Evolutionary conservation across 768 basidiomycete species (phyloP).

Genomic region (Lentinus brumalis): DNA sequence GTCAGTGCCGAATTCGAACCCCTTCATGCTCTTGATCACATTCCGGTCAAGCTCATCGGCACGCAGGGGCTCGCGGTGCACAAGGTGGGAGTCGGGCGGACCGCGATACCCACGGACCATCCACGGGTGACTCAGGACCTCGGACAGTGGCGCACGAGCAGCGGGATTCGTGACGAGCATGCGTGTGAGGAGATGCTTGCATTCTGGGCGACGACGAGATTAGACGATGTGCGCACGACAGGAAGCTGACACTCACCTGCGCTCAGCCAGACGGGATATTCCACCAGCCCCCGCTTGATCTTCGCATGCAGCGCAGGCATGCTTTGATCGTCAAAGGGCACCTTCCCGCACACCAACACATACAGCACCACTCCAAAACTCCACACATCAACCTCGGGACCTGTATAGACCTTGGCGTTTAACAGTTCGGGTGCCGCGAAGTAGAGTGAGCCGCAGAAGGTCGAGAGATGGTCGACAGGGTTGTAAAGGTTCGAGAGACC

Average conservation of each 20-base stretch:
- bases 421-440: constrained; percentile 98
- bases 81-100: constrained; percentile 81
- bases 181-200: constrained; percentile 88
- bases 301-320: constrained; percentile 99
- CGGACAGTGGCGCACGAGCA: constrained; percentile 77
- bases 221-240: constrained; percentile 14
- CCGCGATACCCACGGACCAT: constrained; percentile 86
- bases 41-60: constrained; percentile 85
- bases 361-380: constrained; percentile 98
- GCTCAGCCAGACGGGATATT: constrained; percentile 97
- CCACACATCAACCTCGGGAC: constrained; percentile 99
- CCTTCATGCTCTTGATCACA: constrained; percentile 89
- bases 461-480: constrained; percentile 78
- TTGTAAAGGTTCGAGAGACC: constrained; percentile 96
- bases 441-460: constrained; percentile 97
- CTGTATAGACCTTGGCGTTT: constrained; percentile 95
- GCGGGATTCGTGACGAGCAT: constrained; percentile 97
- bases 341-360: constrained; percentile 97
- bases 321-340: constrained; percentile 98
- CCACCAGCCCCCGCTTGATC: constrained; percentile 95
- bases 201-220: constrained; percentile 56
- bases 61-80: constrained; percentile 87
- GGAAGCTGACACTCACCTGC: constrained; percentile 58
- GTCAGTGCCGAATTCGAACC: constrained; percentile 93
- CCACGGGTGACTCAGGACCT: constrained; percentile 90